Evolutionary conservation across 805 yeast genomes (phyloP), one percentile per base, ranked within the genome.

Genomic region (Nakazawaea laoshanensis): DNA sequence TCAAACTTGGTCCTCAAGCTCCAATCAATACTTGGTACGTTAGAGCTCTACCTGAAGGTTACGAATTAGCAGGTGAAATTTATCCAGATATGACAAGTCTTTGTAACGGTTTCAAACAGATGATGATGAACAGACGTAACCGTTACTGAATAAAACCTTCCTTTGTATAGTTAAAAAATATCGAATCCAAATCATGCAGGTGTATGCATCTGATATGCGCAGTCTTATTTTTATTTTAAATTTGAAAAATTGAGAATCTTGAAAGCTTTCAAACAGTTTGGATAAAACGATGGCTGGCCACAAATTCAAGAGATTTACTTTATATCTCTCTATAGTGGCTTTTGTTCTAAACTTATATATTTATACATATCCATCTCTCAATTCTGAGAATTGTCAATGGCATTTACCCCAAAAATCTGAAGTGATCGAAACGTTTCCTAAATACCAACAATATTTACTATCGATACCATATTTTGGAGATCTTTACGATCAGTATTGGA

Each of bases 81-180:
- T 92, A 92, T 52, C 89, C 95, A n/a, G 87, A 82, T 54, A 87
- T 89, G 67, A 75, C 75, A 42, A 73, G 80, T 37, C 67, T 92
- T 47, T 83, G 95, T 62, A 92, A 92, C 49, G 99, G 99, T 12
- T 92, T 92, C 76, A 92, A 92, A 65, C 81, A 78, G 11, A 42
- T 66, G 34, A 43, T 66, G 39, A 63, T 38, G 24, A 35, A 31
- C 35, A 29, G 30, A 16, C 20, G 24, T 16, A 27, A 27, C 29
- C n/a, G n/a, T n/a, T n/a, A n/a, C n/a, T n/a, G 13, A 9, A 10
- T 12, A 24, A 24, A 9, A 24, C 13, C 9, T 12, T 12, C 9
- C n/a, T 11, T 20, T 8, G 10, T 8, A 20, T 20, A 8, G 8
- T 20, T 20, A 8, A 20, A 20, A 20, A 20, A 20, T 20, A n/a